A percentile compares a stretch with the other conserved stretches of the same genome.
These are phyloP conservation scores for Panaeolus cyanescens DNA, from an alignment of 768 basidiomycete species.

Conservation along the genomic window DNA sequence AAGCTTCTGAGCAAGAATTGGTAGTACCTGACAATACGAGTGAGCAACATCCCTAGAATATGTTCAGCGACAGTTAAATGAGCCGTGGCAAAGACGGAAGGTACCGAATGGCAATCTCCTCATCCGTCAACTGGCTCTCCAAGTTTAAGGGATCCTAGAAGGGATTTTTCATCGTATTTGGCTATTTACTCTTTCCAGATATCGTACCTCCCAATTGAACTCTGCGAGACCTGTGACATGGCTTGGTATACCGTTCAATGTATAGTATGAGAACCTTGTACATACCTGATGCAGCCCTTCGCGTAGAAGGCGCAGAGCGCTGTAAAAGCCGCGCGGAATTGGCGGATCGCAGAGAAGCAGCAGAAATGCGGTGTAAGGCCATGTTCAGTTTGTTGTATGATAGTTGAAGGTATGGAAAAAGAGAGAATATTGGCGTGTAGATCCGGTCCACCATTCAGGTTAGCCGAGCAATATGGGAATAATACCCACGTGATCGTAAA, in stretches of 20 bases:
- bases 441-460: neutral
- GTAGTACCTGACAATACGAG: constrained; percentile 71
- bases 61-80: constrained; percentile 4
- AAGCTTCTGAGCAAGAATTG: constrained; percentile 15
- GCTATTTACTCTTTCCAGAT: neutral
- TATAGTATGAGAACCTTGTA: constrained; percentile 2
- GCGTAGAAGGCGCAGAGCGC: constrained; percentile 6
- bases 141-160: constrained; percentile 80
- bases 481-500: neutral
- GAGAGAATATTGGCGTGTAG: neutral
- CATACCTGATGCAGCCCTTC: constrained; percentile 31
- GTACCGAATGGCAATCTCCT: constrained; percentile 87
- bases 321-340: neutral
- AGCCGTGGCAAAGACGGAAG: neutral
- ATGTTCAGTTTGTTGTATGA: neutral
- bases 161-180: neutral
- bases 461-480: neutral
- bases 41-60: constrained; percentile 70
- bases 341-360: neutral
- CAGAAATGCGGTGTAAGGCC: neutral
- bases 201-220: constrained; percentile 48
- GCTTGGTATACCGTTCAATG: neutral
- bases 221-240: constrained; percentile 33
- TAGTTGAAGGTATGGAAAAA: neutral
- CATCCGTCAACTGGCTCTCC: constrained; percentile 82